These are phyloP conservation scores for Eimeria necatrix DNA, from an alignment of 169 alveolate species.

Conservation along the genomic window DNA sequence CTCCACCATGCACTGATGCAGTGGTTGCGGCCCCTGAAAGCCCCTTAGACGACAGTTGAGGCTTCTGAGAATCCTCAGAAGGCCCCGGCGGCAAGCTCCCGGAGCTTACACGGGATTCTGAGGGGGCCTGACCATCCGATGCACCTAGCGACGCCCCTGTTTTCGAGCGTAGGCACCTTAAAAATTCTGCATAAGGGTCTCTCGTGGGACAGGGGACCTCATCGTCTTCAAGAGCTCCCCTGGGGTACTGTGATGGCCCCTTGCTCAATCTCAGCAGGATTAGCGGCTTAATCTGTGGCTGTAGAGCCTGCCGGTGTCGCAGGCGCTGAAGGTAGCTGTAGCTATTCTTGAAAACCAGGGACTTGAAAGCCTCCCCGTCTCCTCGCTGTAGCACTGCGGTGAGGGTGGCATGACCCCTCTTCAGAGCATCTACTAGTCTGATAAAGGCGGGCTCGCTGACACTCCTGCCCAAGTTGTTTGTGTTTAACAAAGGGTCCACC, in stretches of 20 bases:
- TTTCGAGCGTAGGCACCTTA: conserved; percentile 9
- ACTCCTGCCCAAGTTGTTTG: conserved; percentile 81
- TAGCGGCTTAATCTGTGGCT: conserved; percentile 48
- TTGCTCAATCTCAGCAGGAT: conserved; percentile 22
- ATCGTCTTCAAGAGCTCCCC: conserved; percentile 38
- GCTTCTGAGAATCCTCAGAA: background rate
- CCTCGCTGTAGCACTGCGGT: conserved; percentile 63
- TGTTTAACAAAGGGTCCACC: conserved; percentile 80
- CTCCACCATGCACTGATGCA: background rate
- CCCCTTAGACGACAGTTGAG: conserved; percentile 19
- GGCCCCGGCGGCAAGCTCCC: background rate
- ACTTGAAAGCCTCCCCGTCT: conserved; percentile 33
- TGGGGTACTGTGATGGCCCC: conserved; percentile 48
- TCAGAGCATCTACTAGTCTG: conserved; percentile 75
- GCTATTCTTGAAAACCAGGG: conserved; percentile 43
- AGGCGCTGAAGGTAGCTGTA: conserved; percentile 64
- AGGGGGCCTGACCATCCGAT: background rate
- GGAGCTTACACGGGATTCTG: too few relatives aligned
- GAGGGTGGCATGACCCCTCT: conserved; percentile 76
- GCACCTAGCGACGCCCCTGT: conserved; percentile 8
- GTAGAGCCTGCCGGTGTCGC: conserved; percentile 10
- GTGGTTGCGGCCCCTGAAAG: background rate
- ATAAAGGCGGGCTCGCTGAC: conserved; percentile 79
- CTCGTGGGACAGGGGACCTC: conserved; percentile 44
- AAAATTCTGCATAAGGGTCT: conserved; percentile 53